These are phyloP conservation scores for Neospermospora avenae DNA, from an alignment of 2,329 filamentous ascomycete species.

Conservation along the genomic window DNA sequence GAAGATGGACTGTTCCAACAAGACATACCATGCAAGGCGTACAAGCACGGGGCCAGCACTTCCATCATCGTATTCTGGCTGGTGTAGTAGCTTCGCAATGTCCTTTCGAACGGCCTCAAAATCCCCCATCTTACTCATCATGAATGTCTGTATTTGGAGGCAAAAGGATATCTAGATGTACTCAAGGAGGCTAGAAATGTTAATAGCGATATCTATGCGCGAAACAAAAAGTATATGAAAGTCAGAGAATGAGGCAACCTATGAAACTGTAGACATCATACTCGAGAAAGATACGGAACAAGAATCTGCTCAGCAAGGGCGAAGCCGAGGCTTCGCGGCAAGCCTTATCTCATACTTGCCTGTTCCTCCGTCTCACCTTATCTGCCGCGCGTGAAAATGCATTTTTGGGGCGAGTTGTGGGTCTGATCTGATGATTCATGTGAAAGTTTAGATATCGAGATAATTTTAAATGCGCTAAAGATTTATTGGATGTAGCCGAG, in stretches of 20 bases:
- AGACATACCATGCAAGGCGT: constrained; percentile 55
- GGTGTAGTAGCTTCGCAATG: constrained; percentile 50
- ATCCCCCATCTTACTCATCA: constrained; percentile 56
- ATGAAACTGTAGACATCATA: constrained; percentile 3
- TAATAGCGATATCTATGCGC: too few relatives aligned
- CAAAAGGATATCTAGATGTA: not conserved
- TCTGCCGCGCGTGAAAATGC: constrained; percentile 19
- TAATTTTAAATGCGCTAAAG: not conserved
- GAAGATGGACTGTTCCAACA: not conserved
- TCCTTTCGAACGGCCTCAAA: constrained; percentile 56
- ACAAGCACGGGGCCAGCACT: constrained; percentile 62
- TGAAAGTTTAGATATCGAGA: constrained; percentile 9
- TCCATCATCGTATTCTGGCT: constrained; percentile 63
- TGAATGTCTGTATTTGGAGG: constrained; percentile 3
- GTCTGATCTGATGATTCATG: constrained; percentile 20
- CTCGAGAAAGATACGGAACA: constrained; percentile 17
- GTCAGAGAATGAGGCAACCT: not conserved
- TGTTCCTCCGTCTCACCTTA: not conserved
- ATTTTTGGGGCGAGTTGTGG: constrained; percentile 11
- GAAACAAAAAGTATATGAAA: constrained; percentile 4
- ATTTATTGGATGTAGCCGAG: not conserved
- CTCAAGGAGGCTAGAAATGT: too few relatives aligned
- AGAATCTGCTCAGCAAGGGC: not conserved
- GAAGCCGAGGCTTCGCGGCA: constrained; percentile 26
- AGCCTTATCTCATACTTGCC: constrained; percentile 4